Conservation (phyloP, 2,329 filamentous ascomycete genomes). For the Penicillium oxalicum region DNA sequence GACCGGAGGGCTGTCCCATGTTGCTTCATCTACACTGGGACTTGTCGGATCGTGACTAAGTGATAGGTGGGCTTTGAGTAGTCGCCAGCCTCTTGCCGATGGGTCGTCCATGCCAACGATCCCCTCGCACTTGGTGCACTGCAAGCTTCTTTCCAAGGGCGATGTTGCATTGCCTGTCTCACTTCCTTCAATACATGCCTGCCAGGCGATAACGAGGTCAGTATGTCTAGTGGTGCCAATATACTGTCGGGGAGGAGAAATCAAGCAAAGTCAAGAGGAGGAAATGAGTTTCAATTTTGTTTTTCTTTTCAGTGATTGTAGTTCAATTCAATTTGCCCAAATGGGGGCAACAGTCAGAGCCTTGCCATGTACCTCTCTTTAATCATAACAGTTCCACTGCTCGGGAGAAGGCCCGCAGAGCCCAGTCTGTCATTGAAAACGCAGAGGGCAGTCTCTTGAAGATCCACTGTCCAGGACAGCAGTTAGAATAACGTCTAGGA, state of each 20-base stretch:
- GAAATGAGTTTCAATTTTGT: no score
- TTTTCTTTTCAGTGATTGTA: no score
- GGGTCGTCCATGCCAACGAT: conserved; percentile 37
- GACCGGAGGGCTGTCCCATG: conserved; percentile 28
- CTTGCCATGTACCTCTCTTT: conserved; percentile 32
- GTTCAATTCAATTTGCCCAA: not conserved
- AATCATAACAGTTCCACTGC: conserved; percentile 30
- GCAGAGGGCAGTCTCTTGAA: conserved; percentile 8
- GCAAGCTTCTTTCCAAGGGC: conserved; percentile 25
- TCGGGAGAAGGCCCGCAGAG: conserved; percentile 14
- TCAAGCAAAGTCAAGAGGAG: no score
- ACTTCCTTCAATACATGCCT: conserved; percentile 29
- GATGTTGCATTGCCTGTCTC: conserved; percentile 20
- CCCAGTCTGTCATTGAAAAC: conserved; percentile 10
- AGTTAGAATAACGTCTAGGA: conserved; percentile 1
- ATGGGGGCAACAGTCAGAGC: not conserved
- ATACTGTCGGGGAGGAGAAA: no score
- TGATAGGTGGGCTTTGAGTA: conserved; percentile 46
- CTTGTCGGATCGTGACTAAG: conserved; percentile 19
- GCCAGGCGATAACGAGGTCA: not conserved
- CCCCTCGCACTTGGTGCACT: conserved; percentile 27
- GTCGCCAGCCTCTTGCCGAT: conserved; percentile 41
- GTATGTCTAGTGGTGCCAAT: not conserved
- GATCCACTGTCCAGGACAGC: not conserved
- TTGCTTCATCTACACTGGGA: conserved; percentile 24